Base-by-base conservation (phyloP, 2,329 filamentous ascomycete species). In the Aspergillus fructus region DNA sequence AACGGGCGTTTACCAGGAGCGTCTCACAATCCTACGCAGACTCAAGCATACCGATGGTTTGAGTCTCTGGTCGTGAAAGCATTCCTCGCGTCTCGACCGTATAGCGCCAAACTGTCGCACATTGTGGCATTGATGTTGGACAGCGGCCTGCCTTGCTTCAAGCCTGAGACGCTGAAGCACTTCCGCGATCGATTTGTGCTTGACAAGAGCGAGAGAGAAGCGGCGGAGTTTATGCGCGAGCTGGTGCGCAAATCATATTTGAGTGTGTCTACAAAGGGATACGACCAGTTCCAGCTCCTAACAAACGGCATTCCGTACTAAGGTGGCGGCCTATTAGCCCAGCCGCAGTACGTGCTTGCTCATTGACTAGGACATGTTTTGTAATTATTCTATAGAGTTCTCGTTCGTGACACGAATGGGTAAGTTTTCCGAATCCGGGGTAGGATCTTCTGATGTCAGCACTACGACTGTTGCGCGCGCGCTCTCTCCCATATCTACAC, bases 301-400 rank as follows among this genome's bases (percentile, higher is more conserved):
- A 97, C 94, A 33, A 97, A 99, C 71, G 94, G 93, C 6, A 99
- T 99, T 74, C 94, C 94, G 34, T 97, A 96, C 71, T 96, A 83
- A 30, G 30, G 21, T 37, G 34, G 34, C 34, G 5, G 34, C 13
- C 27, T 30, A 30, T 11, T 30, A 9, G 8, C 9, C 9, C 27
- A 30, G 8, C 27, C 27, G 9, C 27, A 30, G 11, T 30, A 30
- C 27, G 3, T 30, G 9, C 4, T 30, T 30, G 27, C 27, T 30
- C 27, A 11, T 30, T 30, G 27, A 30, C 27, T 30, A 30, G 27
- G 9, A 11, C 9, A 30, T 30, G 9, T 11, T 30, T 11, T 30
- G 9, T 30, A 9, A 30, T 30, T 11, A 11, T 30, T 30, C 9
- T 30, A 11, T 30, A 30, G 27, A 30, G 27, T 30, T 37, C 5